Conservation (phyloP, 768 basidiomycete species). For the Dioszegia crocea region DNA sequence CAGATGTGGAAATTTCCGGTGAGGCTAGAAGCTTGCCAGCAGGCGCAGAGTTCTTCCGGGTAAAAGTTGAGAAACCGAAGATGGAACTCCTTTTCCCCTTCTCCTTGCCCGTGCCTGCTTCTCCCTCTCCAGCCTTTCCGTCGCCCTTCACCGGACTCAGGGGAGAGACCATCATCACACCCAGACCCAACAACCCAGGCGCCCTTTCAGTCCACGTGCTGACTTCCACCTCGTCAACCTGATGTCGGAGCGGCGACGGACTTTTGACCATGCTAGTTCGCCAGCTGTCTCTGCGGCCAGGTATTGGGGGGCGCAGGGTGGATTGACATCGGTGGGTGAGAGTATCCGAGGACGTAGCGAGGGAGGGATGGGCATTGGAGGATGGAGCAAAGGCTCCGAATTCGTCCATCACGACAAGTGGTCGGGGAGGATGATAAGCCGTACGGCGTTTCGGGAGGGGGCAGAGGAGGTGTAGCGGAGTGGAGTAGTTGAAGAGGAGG, state of each 20-base stretch:
- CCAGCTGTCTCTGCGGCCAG: neutral
- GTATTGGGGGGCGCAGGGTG: neutral
- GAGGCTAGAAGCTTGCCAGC: neutral
- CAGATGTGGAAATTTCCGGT: slow-evolving; percentile 7
- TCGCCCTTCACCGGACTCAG: neutral
- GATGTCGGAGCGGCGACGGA: slow-evolving; percentile 42
- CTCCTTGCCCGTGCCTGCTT: neutral
- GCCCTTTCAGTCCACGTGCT: neutral
- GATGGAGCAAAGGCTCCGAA: neutral
- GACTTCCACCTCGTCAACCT: slow-evolving; percentile 35
- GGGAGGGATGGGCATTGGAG: neutral
- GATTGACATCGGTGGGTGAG: neutral
- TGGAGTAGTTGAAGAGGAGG: slow-evolving; percentile 42
- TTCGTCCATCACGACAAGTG: neutral
- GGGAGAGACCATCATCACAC: neutral
- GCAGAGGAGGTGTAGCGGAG: slow-evolving; percentile 19
- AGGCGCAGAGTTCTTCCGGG: slow-evolving; percentile 5
- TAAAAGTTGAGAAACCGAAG: neutral
- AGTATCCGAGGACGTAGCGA: neutral
- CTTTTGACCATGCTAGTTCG: slow-evolving; percentile 34
- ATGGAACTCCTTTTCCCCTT: slow-evolving; percentile 5
- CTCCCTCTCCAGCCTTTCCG: neutral
- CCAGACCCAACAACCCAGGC: neutral
- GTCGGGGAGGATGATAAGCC: neutral
- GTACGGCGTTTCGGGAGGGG: neutral